These are phyloP conservation scores for Pterulicium gracile DNA, from an alignment of 1,284 basidiomycete species.

Conservation along the genomic window DNA sequence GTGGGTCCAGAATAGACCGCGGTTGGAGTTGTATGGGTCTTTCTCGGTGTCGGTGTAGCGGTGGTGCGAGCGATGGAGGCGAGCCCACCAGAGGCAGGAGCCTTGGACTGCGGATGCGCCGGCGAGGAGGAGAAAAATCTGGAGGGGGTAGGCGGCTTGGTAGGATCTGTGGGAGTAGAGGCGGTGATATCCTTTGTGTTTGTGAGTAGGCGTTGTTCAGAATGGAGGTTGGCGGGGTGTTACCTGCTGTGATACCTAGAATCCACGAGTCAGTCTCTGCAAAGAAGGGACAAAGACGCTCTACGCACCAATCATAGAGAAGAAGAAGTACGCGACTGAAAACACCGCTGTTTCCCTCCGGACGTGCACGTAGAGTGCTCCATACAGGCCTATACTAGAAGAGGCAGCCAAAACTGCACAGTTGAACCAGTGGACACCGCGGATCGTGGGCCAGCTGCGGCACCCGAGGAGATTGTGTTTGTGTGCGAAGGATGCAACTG, in stretches of 20 bases:
- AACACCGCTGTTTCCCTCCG: slow-evolving; percentile 47
- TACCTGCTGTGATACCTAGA: slow-evolving; percentile 52
- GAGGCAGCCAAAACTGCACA: slow-evolving; percentile 58
- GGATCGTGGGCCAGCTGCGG: slow-evolving; percentile 36
- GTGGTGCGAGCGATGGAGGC: slow-evolving; percentile 84
- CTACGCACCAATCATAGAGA: slow-evolving; percentile 55
- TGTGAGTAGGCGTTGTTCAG: background rate
- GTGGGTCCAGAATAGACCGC: slow-evolving; percentile 77
- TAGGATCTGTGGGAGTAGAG: slow-evolving; percentile 89
- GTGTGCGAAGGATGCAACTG: too few species aligned
- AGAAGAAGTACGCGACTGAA: slow-evolving; percentile 60
- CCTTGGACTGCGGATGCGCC: slow-evolving; percentile 86
- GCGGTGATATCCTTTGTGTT: slow-evolving; percentile 68
- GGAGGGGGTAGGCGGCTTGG: slow-evolving; percentile 67
- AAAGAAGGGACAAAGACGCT: slow-evolving; percentile 6
- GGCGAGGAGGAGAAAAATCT: slow-evolving; percentile 64
- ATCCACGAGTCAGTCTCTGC: slow-evolving; percentile 11
- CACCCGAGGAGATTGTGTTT: too few species aligned
- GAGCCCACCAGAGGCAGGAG: slow-evolving; percentile 89
- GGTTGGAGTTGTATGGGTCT: slow-evolving; percentile 82
- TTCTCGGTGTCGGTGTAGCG: slow-evolving; percentile 85
- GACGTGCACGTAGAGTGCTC: slow-evolving; percentile 36
- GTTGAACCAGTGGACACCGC: slow-evolving; percentile 54
- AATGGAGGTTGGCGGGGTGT: slow-evolving; percentile 11
- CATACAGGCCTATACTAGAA: slow-evolving; percentile 58